Evolutionary conservation across 129 eudicot genomes (phyloP), one percentile per base, ranked within the genome.

Genomic region (Mikania micrantha): DNA sequence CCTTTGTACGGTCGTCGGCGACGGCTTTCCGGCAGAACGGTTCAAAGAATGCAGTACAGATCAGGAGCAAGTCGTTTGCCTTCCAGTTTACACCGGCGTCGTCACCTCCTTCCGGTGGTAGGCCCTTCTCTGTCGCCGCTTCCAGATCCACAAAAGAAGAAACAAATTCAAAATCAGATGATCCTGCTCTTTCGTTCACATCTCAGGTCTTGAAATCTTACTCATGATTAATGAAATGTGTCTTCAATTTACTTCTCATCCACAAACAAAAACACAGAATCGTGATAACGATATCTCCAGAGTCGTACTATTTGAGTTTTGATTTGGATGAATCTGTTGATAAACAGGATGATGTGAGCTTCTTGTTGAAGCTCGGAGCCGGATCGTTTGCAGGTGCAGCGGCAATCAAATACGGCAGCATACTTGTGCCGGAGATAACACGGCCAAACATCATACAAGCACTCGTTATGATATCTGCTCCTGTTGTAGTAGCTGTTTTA

Each of bases 381-480:
- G 92, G 89, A 36, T 85, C 96, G 0, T 58, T 88, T 3, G 63
- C 67, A 62, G 92, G 85, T 0, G 85, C 89, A 29, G 92, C 89
- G 12, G 81, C 81, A 0, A 83, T 88, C 0, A 88, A 88, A 45
- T 88, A 88, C 34, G 96, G 87, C 38, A 82, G 96, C 70, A 48
- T 80, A 16, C 36, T 83, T 21, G 28, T 85, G 32, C 92, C 96
- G 6, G 82, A 81, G 62, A 88, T 88, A 36, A 85, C 96, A 28
- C 76, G 38, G 19, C 96, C 96, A 9, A 85, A 83, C 81, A 66
- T 88, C 31, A 50, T 69, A 10, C 78, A 68, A 64, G 96, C 96
- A 10, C 67, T 88, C 9, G 0, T 79, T 6, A 88, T 85, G 80
- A 83, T 88, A 2, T 66, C 49, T 16, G 50, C 85, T 44, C 96